Evolutionary conservation across 2,329 filamentous ascomycete genomes (phyloP).

Genomic region (Colletotrichum sp.): DNA sequence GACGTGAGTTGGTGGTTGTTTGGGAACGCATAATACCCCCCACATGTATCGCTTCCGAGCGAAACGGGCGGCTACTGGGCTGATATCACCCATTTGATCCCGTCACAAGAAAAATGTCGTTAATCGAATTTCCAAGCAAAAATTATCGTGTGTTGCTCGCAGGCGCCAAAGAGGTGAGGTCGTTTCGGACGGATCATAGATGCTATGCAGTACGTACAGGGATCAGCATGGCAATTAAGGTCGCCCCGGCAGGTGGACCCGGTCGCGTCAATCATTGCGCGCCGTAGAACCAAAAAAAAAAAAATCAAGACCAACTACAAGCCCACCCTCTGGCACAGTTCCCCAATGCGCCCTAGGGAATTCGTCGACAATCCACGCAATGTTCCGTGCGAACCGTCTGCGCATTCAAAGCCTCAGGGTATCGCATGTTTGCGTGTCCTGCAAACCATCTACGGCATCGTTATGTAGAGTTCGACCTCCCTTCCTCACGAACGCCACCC

Average conservation of each 20-base stretch:
- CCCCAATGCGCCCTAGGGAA: not conserved
- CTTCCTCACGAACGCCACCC: not conserved
- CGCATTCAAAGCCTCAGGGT: conserved; percentile 29
- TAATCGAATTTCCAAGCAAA: not conserved
- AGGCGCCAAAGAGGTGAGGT: not conserved
- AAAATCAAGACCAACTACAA: not conserved
- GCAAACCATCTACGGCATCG: not conserved
- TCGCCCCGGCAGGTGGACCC: not conserved
- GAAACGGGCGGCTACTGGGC: not conserved
- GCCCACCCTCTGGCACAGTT: not conserved
- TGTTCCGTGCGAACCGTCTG: conserved; percentile 36
- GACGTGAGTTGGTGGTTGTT: conserved; percentile 13
- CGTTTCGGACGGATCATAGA: not conserved
- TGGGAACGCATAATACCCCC: conserved; percentile 20
- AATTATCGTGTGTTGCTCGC: not conserved
- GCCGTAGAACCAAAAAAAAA: not conserved
- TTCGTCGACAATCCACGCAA: conserved; percentile 25
- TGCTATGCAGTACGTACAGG: not conserved
- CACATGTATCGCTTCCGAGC: not conserved
- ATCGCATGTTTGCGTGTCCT: conserved; percentile 33
- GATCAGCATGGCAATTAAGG: not conserved
- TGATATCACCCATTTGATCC: not conserved
- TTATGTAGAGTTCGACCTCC: not conserved
- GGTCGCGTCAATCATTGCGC: conserved; percentile 8
- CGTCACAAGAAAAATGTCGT: not conserved